Base-by-base conservation (phyloP, 1,139 yeast genomes). In the Geotrichum citri-aurantii region DNA sequence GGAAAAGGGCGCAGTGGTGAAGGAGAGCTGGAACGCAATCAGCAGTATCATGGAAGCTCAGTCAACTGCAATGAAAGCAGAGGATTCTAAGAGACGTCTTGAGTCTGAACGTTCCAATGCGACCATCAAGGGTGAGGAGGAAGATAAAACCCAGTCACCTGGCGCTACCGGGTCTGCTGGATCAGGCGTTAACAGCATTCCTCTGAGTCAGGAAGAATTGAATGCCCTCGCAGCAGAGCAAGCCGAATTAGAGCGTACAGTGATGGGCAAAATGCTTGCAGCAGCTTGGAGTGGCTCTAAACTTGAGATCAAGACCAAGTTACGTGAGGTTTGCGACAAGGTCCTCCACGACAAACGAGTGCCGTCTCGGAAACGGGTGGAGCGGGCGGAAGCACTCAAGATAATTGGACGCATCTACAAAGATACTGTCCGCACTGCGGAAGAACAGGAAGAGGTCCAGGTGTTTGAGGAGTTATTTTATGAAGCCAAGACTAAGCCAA, bases 221-320 rank as follows among this genome's bases (percentile, higher is more conserved):
- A 72, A 74, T 55, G 83, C 79, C 3, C 81, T 79, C 46, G 80
- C 75, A 26, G 97, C 90, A 69, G 91, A 87, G 61, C 75, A 88
- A 59, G 97, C 90, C 69, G 91, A 87, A 61, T 75, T 88, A 59
- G 97, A 92, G 69, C 86, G 90, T 66, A 79, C 86, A 60, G 75
- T 92, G 53, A 82, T 90, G 82, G 97, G 96, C 46, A 92, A 92
- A 70, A 92, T 92, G 2, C 77, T 92, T 55, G 92, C 95, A 3
- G 97, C 97, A 0, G 96, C 97, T 10, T 92, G 98, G 98, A 86
- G 86, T 54, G 97, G 97, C 0, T 88, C 97, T 31, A 85, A 84
- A 67, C 86, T 85, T 71, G 98, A 92, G 72, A 88, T 92, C 59
- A 93, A 88, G 69, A 82, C 92, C 17, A 89, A 96, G 0, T 78